Evolutionary conservation across 2,329 filamentous ascomycete species (phyloP).

Genomic region (Coniochaeta sp.): DNA sequence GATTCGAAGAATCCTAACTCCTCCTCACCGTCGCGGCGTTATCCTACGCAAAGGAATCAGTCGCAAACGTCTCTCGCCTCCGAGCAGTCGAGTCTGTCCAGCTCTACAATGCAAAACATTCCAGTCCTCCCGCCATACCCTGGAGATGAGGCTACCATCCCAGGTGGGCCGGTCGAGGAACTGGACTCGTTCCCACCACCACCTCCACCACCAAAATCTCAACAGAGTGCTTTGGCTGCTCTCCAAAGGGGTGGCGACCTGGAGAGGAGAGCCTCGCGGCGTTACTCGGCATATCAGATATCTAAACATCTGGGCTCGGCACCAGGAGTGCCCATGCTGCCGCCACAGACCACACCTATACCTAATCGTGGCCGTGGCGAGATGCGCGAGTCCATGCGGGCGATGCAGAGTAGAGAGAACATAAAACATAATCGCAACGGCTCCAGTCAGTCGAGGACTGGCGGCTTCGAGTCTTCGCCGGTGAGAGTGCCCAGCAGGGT

Average conservation of each 20-base stretch:
- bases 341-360: constrained; percentile 72
- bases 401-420: constrained; percentile 47
- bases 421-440: constrained; percentile 39
- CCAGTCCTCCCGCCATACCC: constrained; percentile 69
- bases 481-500: constrained; percentile 52
- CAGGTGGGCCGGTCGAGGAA: constrained; percentile 34
- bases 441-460: constrained; percentile 31
- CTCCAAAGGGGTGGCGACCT: constrained; percentile 87
- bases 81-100: constrained; percentile 64
- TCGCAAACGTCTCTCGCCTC: constrained; percentile 39
- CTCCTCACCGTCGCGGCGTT: constrained; percentile 44
- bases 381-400: constrained; percentile 74
- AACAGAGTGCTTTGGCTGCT: constrained; percentile 84
- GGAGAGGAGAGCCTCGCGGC: constrained; percentile 81
- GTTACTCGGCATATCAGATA: constrained; percentile 96
- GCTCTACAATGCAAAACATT: constrained; percentile 66
- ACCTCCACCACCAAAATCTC: constrained; percentile 72
- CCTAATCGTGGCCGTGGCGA: constrained; percentile 77
- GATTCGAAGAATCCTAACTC: constrained; percentile 14
- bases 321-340: constrained; percentile 79
- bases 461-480: constrained; percentile 49
- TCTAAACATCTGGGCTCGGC: constrained; percentile 82
- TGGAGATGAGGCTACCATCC: constrained; percentile 45
- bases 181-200: constrained; percentile 63
- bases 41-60: constrained; percentile 40